These are phyloP conservation scores for Eucommia ulmoides DNA, from an alignment of 257 asterid genomes.

Conservation along the genomic window DNA sequence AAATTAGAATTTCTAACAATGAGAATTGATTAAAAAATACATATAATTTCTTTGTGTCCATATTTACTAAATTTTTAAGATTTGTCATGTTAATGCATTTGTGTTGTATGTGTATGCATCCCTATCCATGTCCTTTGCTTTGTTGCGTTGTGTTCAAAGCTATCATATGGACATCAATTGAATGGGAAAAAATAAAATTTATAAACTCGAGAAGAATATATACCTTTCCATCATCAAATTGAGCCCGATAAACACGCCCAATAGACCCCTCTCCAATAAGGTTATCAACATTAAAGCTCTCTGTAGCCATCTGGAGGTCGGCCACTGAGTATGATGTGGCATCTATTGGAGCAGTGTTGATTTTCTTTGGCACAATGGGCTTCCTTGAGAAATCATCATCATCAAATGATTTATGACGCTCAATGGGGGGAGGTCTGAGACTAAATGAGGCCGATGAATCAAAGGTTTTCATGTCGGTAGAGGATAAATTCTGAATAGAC, in stretches of 20 bases:
- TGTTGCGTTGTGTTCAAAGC: too few species aligned
- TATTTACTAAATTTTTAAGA: too few species aligned
- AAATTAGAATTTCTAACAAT: too few species aligned
- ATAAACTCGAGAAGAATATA: constrained; percentile 1
- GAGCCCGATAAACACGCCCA: constrained; percentile 84
- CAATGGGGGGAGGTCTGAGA: constrained; percentile 77
- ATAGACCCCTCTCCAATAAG: constrained; percentile 86
- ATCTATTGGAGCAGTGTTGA: constrained; percentile 38
- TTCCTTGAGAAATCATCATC: constrained; percentile 49
- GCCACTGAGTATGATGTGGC: constrained; percentile 65
- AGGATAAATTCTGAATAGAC: constrained; percentile 36
- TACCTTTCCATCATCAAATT: constrained; percentile 74
- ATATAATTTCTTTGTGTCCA: too few species aligned
- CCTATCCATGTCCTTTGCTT: too few species aligned
- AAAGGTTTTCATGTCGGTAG: constrained; percentile 32
- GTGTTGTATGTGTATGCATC: too few species aligned
- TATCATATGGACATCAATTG: too few species aligned
- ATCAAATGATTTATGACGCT: constrained; percentile 68
- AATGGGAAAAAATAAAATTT: too few species aligned
- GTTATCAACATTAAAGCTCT: constrained; percentile 68
- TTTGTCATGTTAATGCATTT: too few species aligned
- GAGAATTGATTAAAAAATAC: too few species aligned
- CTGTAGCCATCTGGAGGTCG: constrained; percentile 87
- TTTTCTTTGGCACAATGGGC: constrained; percentile 67
- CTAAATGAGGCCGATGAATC: constrained; percentile 51